phyloP scores from a whole-genome alignment of 176 grass and related monocot species.

The Olyra latifolia region DNA sequence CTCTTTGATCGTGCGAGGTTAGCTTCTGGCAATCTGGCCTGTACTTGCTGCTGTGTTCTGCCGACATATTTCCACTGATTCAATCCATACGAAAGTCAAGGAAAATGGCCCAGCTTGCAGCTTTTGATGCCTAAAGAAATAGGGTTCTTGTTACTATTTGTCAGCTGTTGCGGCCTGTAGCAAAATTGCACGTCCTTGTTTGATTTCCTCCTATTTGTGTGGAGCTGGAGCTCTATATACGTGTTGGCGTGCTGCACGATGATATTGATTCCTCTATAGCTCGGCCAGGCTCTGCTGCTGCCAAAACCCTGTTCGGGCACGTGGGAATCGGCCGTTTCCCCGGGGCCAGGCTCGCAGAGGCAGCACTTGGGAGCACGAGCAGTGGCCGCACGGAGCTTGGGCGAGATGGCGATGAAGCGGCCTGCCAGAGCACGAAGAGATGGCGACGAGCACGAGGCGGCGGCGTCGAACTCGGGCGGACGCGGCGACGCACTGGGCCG shows the following conservation, averaged over 20 bases:
- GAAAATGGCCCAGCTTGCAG: background rate
- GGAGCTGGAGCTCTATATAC: no score
- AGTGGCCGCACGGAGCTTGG: no score
- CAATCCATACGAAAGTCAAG: background rate
- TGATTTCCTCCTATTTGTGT: background rate
- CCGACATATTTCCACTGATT: background rate
- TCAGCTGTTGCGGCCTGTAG: background rate
- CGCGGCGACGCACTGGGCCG: no score
- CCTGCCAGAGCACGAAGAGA: no score
- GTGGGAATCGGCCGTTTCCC: no score
- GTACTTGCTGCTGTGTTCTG: background rate
- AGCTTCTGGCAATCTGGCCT: background rate
- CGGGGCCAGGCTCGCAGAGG: no score
- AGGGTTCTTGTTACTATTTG: background rate
- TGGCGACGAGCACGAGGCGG: no score
- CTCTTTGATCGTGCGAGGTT: background rate
- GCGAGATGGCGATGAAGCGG: no score
- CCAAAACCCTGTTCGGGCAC: no score
- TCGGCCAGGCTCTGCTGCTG: no score
- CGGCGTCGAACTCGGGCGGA: no score
- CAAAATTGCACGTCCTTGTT: background rate
- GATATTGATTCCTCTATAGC: background rate
- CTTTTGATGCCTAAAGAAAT: background rate
- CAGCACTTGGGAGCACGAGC: no score
- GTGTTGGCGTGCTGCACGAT: background rate